Conservation (phyloP, 306 rosid species). For the Spatholobus suberectus region DNA sequence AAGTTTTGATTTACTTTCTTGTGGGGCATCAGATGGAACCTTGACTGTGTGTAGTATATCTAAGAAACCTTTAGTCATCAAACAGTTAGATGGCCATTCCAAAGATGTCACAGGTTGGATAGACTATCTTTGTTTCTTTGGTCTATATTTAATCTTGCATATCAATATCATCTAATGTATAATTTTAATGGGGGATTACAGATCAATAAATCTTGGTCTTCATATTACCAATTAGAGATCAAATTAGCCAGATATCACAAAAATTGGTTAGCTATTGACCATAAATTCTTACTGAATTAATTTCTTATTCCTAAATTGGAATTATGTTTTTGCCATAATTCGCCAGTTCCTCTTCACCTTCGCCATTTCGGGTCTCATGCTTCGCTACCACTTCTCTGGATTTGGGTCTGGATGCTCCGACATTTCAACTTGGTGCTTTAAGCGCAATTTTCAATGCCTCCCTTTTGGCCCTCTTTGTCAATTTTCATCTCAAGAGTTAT, state of each 20-base stretch:
- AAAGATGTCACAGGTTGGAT: no score
- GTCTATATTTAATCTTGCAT: conserved; percentile 45
- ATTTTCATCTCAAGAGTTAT: conserved; percentile 77
- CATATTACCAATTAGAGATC: conserved; percentile 12
- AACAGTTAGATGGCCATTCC: no score
- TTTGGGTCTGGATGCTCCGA: conserved; percentile 72
- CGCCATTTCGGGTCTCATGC: conserved; percentile 66
- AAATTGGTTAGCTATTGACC: neutral
- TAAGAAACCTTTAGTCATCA: no score
- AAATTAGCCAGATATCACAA: neutral
- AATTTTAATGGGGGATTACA: neutral
- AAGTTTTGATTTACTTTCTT: no score
- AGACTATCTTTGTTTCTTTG: no score
- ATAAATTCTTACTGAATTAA: conserved; percentile 10
- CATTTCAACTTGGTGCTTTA: conserved; percentile 80
- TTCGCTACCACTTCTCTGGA: conserved; percentile 61
- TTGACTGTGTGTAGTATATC: no score
- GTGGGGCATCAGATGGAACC: no score
- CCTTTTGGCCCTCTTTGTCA: conserved; percentile 70
- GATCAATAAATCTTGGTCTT: neutral
- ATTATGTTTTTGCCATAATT: no score
- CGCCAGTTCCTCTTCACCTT: conserved; percentile 80
- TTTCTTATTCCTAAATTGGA: conserved; percentile 4
- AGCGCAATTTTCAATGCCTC: conserved; percentile 74
- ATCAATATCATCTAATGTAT: conserved; percentile 11